These are phyloP conservation scores for Vitrella brassicaformis DNA, from an alignment of 73 alveolate species.

Conservation along the genomic window DNA sequence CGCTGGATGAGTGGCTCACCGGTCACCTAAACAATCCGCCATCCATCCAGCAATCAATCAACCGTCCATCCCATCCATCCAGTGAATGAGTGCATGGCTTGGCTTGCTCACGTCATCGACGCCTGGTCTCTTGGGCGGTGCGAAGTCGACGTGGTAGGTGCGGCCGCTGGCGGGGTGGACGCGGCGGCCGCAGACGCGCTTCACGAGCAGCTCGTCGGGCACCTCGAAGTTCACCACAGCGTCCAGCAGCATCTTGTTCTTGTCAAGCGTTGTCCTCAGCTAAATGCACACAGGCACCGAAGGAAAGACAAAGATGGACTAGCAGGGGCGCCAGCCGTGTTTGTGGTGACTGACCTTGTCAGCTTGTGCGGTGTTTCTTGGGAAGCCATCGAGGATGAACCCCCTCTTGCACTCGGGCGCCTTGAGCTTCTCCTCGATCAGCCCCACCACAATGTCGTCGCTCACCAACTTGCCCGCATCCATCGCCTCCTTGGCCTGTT, in stretches of 20 bases:
- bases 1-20: conserved; percentile 60
- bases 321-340: background rate
- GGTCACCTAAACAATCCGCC: conserved; percentile 35
- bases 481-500: conserved; percentile 43
- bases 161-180: conserved; percentile 59
- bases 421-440: conserved; percentile 46
- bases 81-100: too few species aligned
- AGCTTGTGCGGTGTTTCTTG: conserved; percentile 55
- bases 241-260: background rate
- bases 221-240: background rate
- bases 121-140: conserved; percentile 46
- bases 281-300: background rate
- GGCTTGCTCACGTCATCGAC: conserved; percentile 20
- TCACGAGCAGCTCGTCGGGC: conserved; percentile 43
- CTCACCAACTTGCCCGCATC: conserved; percentile 54
- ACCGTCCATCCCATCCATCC: too few species aligned
- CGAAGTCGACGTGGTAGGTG: conserved; percentile 52
- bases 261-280: background rate
- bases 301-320: background rate
- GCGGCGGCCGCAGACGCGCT: conserved; percentile 59
- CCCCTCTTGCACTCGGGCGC: conserved; percentile 62
- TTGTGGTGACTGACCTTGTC: conserved; percentile 18
- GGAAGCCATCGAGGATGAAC: conserved; percentile 44
- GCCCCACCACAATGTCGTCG: conserved; percentile 54
- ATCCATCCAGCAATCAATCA: background rate